These are phyloP conservation scores for Debaryomyces subglobosus DNA, from an alignment of 1,139 yeast species.

Conservation along the genomic window DNA sequence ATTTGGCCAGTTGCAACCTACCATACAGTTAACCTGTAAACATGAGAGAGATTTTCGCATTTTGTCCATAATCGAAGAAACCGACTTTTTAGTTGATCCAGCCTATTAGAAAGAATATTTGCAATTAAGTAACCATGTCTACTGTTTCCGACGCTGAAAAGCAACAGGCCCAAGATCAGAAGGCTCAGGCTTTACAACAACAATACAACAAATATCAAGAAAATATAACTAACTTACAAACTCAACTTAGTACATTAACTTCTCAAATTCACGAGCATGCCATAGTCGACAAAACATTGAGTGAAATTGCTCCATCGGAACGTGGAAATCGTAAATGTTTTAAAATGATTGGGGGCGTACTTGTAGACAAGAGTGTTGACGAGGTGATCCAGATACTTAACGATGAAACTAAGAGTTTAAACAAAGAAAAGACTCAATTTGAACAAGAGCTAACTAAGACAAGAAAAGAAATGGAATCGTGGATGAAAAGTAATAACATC, in stretches of 20 bases:
- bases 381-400: slow-evolving; percentile 73
- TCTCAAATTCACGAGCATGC: slow-evolving; percentile 47
- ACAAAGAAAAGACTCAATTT: slow-evolving; percentile 46
- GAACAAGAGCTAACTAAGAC: slow-evolving; percentile 49
- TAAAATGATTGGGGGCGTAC: slow-evolving; percentile 92
- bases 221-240: slow-evolving; percentile 57
- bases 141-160: slow-evolving; percentile 13
- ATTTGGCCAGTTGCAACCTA: not conserved
- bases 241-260: slow-evolving; percentile 54
- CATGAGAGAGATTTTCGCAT: not conserved
- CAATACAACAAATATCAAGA: slow-evolving; percentile 68
- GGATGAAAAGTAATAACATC: slow-evolving; percentile 70
- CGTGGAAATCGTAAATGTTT: slow-evolving; percentile 73
- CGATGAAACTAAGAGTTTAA: slow-evolving; percentile 54
- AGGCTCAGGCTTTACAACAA: slow-evolving; percentile 54
- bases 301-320: slow-evolving; percentile 34
- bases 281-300: slow-evolving; percentile 40
- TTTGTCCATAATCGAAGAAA: not conserved
- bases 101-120: not conserved
- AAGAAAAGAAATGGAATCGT: slow-evolving; percentile 60
- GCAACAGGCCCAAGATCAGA: slow-evolving; percentile 37
- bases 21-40: not conserved
- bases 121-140: slow-evolving; percentile 10
- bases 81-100: not conserved
- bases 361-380: slow-evolving; percentile 79